Conservation (phyloP, 202 grass and related monocot genomes). For the Schoenoplectus tabernaemontani region DNA sequence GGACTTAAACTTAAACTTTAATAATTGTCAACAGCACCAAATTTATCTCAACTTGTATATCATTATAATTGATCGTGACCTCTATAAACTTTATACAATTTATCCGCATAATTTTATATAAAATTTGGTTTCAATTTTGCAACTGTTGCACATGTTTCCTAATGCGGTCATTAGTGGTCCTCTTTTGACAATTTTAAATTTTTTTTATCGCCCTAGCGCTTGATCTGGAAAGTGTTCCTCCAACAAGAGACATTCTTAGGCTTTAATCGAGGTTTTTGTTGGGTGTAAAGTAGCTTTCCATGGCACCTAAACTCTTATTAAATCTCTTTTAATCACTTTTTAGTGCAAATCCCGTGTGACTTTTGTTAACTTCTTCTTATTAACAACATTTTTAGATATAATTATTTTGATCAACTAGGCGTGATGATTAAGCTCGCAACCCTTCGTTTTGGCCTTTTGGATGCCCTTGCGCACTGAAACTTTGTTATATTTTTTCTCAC, state of each 20-base stretch:
- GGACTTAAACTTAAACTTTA: neutral
- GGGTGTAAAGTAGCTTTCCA: constrained; percentile 21
- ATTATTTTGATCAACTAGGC: neutral
- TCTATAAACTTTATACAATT: neutral
- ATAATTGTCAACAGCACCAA: neutral
- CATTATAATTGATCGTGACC: neutral
- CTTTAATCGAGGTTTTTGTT: constrained; percentile 24
- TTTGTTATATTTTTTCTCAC: neutral
- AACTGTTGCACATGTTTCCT: no score
- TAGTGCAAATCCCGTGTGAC: neutral
- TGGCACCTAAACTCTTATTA: constrained; percentile 9
- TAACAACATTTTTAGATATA: neutral
- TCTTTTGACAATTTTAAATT: neutral
- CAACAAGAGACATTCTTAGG: constrained; percentile 25
- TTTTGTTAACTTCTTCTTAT: neutral
- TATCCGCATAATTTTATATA: neutral
- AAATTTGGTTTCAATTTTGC: neutral
- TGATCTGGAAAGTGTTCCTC: constrained; percentile 16
- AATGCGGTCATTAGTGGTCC: neutral
- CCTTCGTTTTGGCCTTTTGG: neutral
- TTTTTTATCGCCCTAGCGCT: neutral
- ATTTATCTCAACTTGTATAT: neutral
- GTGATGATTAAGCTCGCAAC: neutral
- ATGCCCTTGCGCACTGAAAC: neutral
- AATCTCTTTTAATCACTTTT: neutral